Percentiles rank a stretch among this genome's conserved stretches.
Conservation (phyloP, 148 eudicot genomes). For the Simmondsia chinensis region DNA sequence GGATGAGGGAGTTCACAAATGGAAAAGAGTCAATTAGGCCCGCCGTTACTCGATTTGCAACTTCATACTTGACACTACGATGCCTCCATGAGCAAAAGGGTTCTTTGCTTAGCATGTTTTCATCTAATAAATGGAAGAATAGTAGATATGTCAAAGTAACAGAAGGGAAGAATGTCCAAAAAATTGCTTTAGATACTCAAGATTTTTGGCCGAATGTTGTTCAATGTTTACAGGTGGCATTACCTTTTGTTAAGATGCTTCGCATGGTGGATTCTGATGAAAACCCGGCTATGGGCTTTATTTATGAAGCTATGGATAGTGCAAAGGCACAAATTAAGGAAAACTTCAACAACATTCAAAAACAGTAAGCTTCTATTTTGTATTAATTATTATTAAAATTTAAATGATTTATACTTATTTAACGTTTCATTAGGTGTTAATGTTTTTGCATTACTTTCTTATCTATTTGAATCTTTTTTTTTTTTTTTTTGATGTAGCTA, state of each 20-base stretch:
- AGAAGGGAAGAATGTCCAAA: background rate
- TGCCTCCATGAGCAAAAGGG: background rate
- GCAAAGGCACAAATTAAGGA: background rate
- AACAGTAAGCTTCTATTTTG: background rate
- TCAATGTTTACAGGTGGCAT: background rate
- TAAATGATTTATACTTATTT: too few relatives aligned
- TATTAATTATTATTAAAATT: too few relatives aligned
- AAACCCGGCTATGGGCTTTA: background rate
- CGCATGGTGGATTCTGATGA: constrained; percentile 1
- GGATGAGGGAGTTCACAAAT: too few relatives aligned
- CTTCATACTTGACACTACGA: constrained; percentile 1
- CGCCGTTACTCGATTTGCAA: constrained; percentile 2
- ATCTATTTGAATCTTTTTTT: too few relatives aligned
- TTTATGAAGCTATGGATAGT: too few relatives aligned
- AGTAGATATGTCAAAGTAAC: background rate
- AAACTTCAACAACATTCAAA: background rate
- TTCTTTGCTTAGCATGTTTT: background rate
- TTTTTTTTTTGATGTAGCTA: too few relatives aligned
- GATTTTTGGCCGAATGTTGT: background rate
- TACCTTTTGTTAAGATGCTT: constrained; percentile 4
- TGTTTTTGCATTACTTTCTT: too few relatives aligned
- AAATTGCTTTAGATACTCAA: background rate
- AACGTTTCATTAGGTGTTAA: too few relatives aligned
- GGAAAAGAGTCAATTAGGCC: background rate
- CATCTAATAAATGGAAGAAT: background rate